Evolutionary conservation across 2,329 filamentous ascomycete species (phyloP).

Genomic region (Sporothrix pallida): DNA sequence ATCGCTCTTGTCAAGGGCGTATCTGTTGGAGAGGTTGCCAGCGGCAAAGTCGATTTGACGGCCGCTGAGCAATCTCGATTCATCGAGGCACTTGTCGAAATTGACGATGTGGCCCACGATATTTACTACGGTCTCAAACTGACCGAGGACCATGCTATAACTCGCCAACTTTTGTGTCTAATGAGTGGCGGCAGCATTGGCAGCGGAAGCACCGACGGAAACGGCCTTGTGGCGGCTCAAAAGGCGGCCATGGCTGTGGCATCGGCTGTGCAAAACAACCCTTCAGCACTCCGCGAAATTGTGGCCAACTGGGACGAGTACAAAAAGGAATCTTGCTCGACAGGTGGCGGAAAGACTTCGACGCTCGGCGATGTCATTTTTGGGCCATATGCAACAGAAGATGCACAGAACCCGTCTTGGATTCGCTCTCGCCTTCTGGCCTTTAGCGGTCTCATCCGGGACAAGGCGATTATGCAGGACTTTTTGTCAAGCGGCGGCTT

Average conservation of each 20-base stretch:
- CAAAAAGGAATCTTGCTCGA: conserved; percentile 48
- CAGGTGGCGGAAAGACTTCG: neutral
- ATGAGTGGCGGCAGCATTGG: conserved; percentile 48
- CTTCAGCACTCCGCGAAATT: conserved; percentile 61
- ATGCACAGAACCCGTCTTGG: conserved; percentile 34
- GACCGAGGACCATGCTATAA: conserved; percentile 58
- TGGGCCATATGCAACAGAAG: conserved; percentile 45
- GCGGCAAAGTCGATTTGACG: neutral
- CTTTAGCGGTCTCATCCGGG: conserved; percentile 63
- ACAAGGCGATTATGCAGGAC: conserved; percentile 56
- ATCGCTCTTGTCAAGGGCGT: conserved; percentile 57
- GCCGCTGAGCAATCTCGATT: conserved; percentile 45
- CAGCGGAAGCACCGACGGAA: conserved; percentile 34
- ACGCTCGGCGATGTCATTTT: conserved; percentile 51
- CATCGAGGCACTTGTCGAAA: conserved; percentile 59
- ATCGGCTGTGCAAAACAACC: conserved; percentile 68
- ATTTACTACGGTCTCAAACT: conserved; percentile 72
- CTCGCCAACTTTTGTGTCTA: conserved; percentile 64
- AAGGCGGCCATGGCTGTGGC: conserved; percentile 64
- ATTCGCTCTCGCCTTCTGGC: conserved; percentile 53
- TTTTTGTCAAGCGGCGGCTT: conserved; percentile 63
- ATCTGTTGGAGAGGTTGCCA: conserved; percentile 14
- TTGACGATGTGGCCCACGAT: conserved; percentile 70
- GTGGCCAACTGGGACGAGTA: conserved; percentile 55
- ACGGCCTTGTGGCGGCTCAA: conserved; percentile 48